Conservation (phyloP, 2,329 filamentous ascomycete species). For the Taxawa tesnikishii region DNA sequence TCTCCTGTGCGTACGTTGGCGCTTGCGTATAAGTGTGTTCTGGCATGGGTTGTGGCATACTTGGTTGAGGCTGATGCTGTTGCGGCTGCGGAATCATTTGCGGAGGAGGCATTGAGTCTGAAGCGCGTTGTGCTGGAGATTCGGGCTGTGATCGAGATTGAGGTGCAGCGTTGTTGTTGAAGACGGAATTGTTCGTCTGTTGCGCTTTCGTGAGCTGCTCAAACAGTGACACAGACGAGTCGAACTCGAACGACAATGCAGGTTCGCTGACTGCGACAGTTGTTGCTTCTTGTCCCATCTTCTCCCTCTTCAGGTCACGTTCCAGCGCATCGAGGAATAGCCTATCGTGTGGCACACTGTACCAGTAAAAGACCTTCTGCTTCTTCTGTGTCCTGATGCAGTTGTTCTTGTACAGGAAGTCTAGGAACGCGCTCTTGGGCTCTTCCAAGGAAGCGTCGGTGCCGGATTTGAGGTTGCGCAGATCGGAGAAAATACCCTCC, state of each 20-base stretch:
- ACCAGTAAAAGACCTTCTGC: conserved; percentile 99
- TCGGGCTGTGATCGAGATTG: conserved; percentile 62
- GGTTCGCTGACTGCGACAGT: conserved; percentile 95
- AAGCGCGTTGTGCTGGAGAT: conserved; percentile 78
- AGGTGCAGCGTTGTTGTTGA: conserved; percentile 29
- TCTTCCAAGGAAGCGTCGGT: conserved; percentile 97
- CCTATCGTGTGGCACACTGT: conserved; percentile 94
- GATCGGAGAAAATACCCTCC: conserved; percentile 96
- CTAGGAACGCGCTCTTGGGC: conserved; percentile 94
- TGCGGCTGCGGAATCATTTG: conserved; percentile 63
- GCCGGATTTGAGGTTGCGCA: conserved; percentile 95
- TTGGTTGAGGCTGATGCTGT: conserved; percentile 16
- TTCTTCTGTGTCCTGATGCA: conserved; percentile 99
- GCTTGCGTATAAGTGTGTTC: conserved; percentile 50
- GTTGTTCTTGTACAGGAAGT: conserved; percentile 99
- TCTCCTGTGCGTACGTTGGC: conserved; percentile 59
- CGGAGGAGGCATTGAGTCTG: conserved; percentile 89
- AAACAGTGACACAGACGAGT: conserved; percentile 96
- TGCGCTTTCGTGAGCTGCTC: conserved; percentile 99
- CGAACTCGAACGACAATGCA: conserved; percentile 95
- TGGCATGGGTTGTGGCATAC: conserved; percentile 36
- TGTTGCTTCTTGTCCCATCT: conserved; percentile 97
- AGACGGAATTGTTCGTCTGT: conserved; percentile 95
- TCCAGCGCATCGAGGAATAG: conserved; percentile 96
- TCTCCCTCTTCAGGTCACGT: conserved; percentile 95